phyloP scores from a whole-genome alignment of 768 basidiomycete species.

The Porphyrellus cyaneotinctus region DNA sequence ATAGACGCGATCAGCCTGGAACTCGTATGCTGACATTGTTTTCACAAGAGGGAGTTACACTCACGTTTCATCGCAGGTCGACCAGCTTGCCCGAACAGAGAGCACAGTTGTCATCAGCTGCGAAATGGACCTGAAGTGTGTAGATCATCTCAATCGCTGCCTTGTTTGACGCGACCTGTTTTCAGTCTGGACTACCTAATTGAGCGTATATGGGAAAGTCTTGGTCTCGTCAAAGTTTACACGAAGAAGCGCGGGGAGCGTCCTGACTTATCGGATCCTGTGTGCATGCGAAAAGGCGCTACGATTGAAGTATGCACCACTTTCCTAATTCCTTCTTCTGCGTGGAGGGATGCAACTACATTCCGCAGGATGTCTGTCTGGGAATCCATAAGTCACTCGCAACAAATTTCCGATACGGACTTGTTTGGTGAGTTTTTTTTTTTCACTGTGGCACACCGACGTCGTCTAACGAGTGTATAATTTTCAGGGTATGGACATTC shows the following conservation, averaged over 20 bases:
- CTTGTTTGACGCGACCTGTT: conserved; percentile 2
- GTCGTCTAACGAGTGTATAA: conserved; percentile 3
- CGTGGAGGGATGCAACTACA: neutral
- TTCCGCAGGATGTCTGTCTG: conserved; percentile 74
- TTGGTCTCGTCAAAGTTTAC: conserved; percentile 86
- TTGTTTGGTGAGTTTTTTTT: conserved; percentile 69
- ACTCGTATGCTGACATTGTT: conserved; percentile 32
- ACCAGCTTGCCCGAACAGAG: conserved; percentile 77
- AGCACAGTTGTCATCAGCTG: conserved; percentile 94
- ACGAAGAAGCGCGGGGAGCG: conserved; percentile 96
- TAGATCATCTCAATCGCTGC: neutral
- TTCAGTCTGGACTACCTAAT: conserved; percentile 67
- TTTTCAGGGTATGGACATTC: conserved; percentile 24
- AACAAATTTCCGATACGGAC: conserved; percentile 88
- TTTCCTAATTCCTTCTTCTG: neutral
- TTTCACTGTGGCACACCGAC: neutral
- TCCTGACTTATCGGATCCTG: conserved; percentile 88
- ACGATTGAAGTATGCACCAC: conserved; percentile 70
- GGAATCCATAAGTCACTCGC: conserved; percentile 89
- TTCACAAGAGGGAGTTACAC: neutral
- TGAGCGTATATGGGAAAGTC: conserved; percentile 74
- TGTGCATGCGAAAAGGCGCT: conserved; percentile 86
- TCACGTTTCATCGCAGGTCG: conserved; percentile 39
- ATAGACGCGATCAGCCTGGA: conserved; percentile 85
- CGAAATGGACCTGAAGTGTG: conserved; percentile 88